A percentile compares a stretch with the other conserved stretches of the same genome.
Evolutionary conservation across 129 eudicot species (phyloP).

Genomic region (Pittosporum tobira): DNA sequence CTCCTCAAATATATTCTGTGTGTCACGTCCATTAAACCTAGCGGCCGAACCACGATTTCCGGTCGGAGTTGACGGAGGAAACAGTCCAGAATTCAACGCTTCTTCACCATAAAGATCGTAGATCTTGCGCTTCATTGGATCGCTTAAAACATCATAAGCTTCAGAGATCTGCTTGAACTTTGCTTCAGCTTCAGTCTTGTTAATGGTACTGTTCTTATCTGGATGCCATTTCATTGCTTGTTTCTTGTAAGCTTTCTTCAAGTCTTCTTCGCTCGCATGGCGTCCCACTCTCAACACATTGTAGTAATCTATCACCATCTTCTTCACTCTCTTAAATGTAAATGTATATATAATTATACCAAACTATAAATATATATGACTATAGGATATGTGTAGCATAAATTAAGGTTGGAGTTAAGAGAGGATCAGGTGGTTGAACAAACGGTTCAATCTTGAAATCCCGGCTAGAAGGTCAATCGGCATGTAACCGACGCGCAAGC

Average conservation of each 20-base stretch:
- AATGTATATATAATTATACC: neutral
- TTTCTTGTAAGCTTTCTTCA: slow-evolving; percentile 62
- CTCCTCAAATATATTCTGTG: slow-evolving; percentile 61
- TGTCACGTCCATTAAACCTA: slow-evolving; percentile 43
- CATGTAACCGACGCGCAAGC: neutral
- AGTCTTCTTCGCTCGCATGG: slow-evolving; percentile 59
- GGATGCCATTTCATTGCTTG: slow-evolving; percentile 97
- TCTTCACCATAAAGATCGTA: slow-evolving; percentile 84
- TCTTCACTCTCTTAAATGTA: neutral
- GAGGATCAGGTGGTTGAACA: neutral
- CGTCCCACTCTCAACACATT: slow-evolving; percentile 48
- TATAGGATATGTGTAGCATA: too few species aligned
- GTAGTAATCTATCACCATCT: slow-evolving; percentile 88
- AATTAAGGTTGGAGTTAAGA: too few species aligned
- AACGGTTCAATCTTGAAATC: slow-evolving; percentile 11
- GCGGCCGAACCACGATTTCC: slow-evolving; percentile 21
- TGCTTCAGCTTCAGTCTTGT: slow-evolving; percentile 56
- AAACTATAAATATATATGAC: too few species aligned
- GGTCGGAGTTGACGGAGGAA: slow-evolving; percentile 26
- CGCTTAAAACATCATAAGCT: slow-evolving; percentile 72
- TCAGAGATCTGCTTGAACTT: slow-evolving; percentile 84
- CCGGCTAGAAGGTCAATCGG: slow-evolving; percentile 47
- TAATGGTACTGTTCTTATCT: slow-evolving; percentile 47
- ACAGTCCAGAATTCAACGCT: slow-evolving; percentile 40
- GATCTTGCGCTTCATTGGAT: slow-evolving; percentile 76